Evolutionary conservation across 345 rosid genomes (phyloP).

Genomic region (Angophora floribunda): DNA sequence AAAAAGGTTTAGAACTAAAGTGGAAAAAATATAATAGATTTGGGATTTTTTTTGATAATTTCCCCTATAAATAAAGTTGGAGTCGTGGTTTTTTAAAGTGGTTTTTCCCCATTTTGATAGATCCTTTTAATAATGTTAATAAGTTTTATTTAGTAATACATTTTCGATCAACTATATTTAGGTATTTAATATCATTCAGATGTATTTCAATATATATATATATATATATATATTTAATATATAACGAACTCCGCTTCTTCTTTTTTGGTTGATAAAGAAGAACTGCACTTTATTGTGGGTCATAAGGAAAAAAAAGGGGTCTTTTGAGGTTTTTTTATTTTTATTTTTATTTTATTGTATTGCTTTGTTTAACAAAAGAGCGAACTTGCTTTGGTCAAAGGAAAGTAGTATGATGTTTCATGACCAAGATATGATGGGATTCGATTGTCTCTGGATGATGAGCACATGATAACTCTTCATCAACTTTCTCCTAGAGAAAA

Average conservation of each 20-base stretch:
- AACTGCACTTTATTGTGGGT: no score
- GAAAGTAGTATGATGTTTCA: not conserved
- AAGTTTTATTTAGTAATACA: not conserved
- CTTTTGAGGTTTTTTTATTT: not conserved
- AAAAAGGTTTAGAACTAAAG: no score
- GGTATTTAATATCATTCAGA: not conserved
- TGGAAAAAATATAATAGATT: no score
- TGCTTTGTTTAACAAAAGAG: not conserved
- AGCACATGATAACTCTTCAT: not conserved
- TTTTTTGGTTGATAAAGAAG: no score
- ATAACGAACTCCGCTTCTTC: not conserved
- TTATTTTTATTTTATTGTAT: not conserved
- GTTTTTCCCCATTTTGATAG: not conserved
- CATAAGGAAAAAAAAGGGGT: not conserved
- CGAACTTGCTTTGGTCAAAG: not conserved
- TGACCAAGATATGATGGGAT: not conserved
- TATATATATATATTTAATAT: no score
- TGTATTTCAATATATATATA: not conserved
- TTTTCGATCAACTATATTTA: not conserved
- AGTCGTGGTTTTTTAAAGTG: not conserved
- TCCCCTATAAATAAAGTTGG: not conserved
- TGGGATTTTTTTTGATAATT: no score
- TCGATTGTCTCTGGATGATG: not conserved
- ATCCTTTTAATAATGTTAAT: not conserved
- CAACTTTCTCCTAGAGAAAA: not conserved